These are phyloP conservation scores for Zygosaccharomyces lentus DNA, from an alignment of 805 yeast genomes.

Conservation along the genomic window DNA sequence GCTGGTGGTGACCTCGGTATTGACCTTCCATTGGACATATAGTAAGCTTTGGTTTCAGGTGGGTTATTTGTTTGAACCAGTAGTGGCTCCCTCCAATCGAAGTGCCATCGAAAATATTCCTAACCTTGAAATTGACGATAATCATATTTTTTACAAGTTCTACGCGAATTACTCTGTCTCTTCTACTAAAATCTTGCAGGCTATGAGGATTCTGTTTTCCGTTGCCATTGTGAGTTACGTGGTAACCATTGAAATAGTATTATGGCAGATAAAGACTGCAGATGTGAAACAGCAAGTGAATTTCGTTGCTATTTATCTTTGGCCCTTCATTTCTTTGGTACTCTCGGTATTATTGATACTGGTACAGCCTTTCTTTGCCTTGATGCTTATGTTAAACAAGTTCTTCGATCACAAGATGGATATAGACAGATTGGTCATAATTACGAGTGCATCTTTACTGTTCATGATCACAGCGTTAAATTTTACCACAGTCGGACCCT, in stretches of 20 bases:
- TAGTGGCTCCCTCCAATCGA: constrained; percentile 10
- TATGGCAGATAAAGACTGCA: constrained; percentile 31
- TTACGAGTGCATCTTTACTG: constrained; percentile 17
- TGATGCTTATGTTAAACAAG: constrained; percentile 29
- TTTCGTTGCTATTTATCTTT: constrained; percentile 22
- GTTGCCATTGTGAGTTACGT: constrained; percentile 28
- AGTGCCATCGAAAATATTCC: constrained; percentile 8
- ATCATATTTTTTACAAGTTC: constrained; percentile 26
- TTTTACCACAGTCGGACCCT: constrained; percentile 29
- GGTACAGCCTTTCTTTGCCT: constrained; percentile 31
- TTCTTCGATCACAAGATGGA: constrained; percentile 29
- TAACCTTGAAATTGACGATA: constrained; percentile 12
- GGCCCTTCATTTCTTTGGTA: constrained; percentile 28
- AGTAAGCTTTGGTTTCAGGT: constrained; percentile 15
- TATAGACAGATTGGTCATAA: constrained; percentile 21
- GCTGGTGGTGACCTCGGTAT: constrained; percentile 5
- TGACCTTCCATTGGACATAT: constrained; percentile 12
- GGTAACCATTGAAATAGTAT: constrained; percentile 30
- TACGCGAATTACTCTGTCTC: constrained; percentile 32
- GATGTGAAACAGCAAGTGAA: constrained; percentile 19
- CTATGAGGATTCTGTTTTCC: constrained; percentile 26
- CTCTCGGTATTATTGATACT: constrained; percentile 25
- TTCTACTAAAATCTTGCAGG: constrained; percentile 19
- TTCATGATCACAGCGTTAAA: constrained; percentile 16
- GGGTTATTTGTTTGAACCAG: constrained; percentile 24